Conservation (phyloP, 768 basidiomycete genomes). For the Coprinellus aureogranulatus region DNA sequence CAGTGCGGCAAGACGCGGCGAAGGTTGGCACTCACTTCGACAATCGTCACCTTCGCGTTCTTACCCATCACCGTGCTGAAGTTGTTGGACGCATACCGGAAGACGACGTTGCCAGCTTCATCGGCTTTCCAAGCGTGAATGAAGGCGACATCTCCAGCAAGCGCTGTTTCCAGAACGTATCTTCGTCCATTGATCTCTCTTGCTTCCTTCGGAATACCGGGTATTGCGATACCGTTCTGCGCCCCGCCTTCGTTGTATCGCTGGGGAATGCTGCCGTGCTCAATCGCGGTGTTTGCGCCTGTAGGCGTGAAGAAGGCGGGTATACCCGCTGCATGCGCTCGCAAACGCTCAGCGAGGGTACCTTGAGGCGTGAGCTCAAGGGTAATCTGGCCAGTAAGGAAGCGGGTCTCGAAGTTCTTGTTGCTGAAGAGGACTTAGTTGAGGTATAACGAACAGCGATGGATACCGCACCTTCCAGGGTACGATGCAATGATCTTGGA, state of each 20-base stretch:
- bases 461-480: slow-evolving; percentile 66
- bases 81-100: slow-evolving; percentile 87
- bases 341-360: slow-evolving; percentile 82
- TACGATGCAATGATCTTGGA: slow-evolving; percentile 86
- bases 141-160: slow-evolving; percentile 81
- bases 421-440: slow-evolving; percentile 47
- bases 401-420: slow-evolving; percentile 80
- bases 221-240: slow-evolving; percentile 63
- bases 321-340: slow-evolving; percentile 87
- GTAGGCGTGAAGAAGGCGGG: slow-evolving; percentile 95
- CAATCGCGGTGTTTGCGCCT: slow-evolving; percentile 80
- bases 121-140: slow-evolving; percentile 91
- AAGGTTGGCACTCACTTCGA: no score
- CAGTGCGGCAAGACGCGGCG: no score
- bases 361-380: slow-evolving; percentile 92
- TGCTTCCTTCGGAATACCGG: slow-evolving; percentile 73
- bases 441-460: neutral
- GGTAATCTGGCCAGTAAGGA: slow-evolving; percentile 76
- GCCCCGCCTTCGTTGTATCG: slow-evolving; percentile 78
- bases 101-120: slow-evolving; percentile 86
- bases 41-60: slow-evolving; percentile 85
- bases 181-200: slow-evolving; percentile 73
- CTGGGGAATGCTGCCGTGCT: slow-evolving; percentile 75
- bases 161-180: slow-evolving; percentile 79
- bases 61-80: slow-evolving; percentile 86